Evolutionary conservation across 1,284 basidiomycete species (phyloP).

Genomic region (Volvariella volvacea): DNA sequence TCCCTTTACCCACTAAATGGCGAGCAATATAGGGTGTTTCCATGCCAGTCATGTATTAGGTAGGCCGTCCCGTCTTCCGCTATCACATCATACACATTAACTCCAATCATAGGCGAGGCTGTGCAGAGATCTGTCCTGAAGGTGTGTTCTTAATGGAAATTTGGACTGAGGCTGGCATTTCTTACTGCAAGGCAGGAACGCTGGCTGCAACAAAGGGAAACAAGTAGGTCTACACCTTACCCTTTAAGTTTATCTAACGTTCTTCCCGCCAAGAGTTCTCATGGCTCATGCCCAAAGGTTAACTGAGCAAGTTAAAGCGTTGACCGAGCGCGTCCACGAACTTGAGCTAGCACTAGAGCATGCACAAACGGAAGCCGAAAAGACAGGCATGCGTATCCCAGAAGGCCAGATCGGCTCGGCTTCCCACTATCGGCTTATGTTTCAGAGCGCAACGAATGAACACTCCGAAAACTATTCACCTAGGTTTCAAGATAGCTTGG

Average conservation of each 20-base stretch:
- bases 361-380: constrained; percentile 16
- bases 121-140: constrained; percentile 45
- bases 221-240: constrained; percentile 28
- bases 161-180: not conserved
- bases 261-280: constrained; percentile 29
- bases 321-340: constrained; percentile 45
- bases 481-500: no score
- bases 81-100: not conserved
- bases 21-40: constrained; percentile 30
- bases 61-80: constrained; percentile 8
- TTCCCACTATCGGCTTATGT: no score
- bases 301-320: constrained; percentile 35
- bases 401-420: no score
- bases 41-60: constrained; percentile 46
- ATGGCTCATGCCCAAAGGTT: constrained; percentile 40
- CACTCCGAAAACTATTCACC: not conserved
- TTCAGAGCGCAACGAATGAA: no score
- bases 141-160: constrained; percentile 21
- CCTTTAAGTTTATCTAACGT: constrained; percentile 1
- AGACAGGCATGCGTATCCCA: no score
- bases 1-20: constrained; percentile 8
- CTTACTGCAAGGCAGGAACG: constrained; percentile 25
- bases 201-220: constrained; percentile 49
- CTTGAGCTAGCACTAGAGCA: constrained; percentile 45
- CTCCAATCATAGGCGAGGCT: constrained; percentile 29